Conservation (phyloP, 495 filamentous ascomycete genomes). For the Hypomontagnella monticulosa region DNA sequence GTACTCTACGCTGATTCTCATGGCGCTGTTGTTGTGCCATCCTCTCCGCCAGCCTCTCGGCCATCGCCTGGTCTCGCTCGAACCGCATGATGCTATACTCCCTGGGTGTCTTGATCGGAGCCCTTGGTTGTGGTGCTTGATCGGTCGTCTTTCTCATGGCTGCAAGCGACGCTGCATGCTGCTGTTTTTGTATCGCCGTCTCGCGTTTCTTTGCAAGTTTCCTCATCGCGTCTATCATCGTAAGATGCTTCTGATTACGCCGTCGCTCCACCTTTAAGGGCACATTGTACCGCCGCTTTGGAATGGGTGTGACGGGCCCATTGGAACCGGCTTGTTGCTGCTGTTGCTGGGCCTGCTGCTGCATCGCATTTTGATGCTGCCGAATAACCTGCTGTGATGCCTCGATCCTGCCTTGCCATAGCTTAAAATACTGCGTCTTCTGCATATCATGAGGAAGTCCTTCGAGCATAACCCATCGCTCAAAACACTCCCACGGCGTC, state of each 20-base stretch:
- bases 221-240: conserved; percentile 91
- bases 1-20: conserved; percentile 66
- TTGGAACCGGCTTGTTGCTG: conserved; percentile 67
- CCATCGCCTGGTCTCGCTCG: conserved; percentile 81
- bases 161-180: conserved; percentile 75
- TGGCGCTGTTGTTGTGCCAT: conserved; percentile 74
- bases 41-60: conserved; percentile 79
- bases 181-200: conserved; percentile 82
- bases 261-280: conserved; percentile 84
- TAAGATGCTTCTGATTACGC: conserved; percentile 83
- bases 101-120: conserved; percentile 72
- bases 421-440: conserved; percentile 91
- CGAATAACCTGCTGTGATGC: conserved; percentile 73
- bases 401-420: conserved; percentile 83
- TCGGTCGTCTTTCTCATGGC: conserved; percentile 78
- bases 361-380: conserved; percentile 64
- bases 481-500: conserved; percentile 99
- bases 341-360: conserved; percentile 44
- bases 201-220: conserved; percentile 96
- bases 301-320: conserved; percentile 65
- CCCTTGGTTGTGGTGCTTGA: conserved; percentile 62
- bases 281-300: conserved; percentile 69
- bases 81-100: conserved; percentile 89
- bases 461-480: conserved; percentile 91
- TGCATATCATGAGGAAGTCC: conserved; percentile 89